These are phyloP conservation scores for Hansenula anomala DNA, from an alignment of 1,139 yeast genomes.

Conservation along the genomic window DNA sequence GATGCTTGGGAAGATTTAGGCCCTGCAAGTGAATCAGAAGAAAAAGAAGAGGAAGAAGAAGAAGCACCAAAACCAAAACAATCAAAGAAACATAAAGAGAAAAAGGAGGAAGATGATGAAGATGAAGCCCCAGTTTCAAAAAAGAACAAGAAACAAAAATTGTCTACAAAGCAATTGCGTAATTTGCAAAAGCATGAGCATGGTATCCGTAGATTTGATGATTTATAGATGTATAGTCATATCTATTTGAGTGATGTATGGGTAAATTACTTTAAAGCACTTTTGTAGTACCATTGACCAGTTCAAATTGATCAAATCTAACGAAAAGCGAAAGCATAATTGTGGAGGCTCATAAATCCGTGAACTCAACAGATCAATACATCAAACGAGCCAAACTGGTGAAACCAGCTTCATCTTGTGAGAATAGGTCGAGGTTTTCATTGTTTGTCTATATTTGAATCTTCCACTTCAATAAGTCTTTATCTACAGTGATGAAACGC, in stretches of 20 bases:
- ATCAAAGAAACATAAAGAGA: slow-evolving; percentile 15
- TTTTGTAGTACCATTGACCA: no score
- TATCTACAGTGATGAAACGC: no score
- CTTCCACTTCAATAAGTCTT: no score
- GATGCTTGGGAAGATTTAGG: slow-evolving; percentile 14
- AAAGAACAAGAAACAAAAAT: slow-evolving; percentile 28
- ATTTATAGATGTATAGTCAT: slow-evolving; percentile 29
- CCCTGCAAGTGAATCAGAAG: slow-evolving; percentile 10
- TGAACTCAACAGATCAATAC: no score
- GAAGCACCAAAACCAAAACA: slow-evolving; percentile 2
- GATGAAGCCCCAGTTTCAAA: slow-evolving; percentile 9
- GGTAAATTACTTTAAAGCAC: no score
- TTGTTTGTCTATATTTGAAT: no score
- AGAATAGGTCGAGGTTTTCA: no score
- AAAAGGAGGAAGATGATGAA: slow-evolving; percentile 9
- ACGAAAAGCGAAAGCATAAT: no score
- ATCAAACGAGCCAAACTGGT: no score
- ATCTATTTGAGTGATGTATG: not conserved
- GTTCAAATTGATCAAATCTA: no score
- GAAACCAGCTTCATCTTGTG: no score
- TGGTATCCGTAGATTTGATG: slow-evolving; percentile 68
- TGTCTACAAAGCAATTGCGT: slow-evolving; percentile 42
- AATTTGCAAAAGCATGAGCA: slow-evolving; percentile 53
- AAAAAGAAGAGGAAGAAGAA: slow-evolving; percentile 16
- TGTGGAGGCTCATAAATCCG: no score